These are phyloP conservation scores for Solanum bulbocastanum DNA, from an alignment of 257 asterid species.

Conservation along the genomic window DNA sequence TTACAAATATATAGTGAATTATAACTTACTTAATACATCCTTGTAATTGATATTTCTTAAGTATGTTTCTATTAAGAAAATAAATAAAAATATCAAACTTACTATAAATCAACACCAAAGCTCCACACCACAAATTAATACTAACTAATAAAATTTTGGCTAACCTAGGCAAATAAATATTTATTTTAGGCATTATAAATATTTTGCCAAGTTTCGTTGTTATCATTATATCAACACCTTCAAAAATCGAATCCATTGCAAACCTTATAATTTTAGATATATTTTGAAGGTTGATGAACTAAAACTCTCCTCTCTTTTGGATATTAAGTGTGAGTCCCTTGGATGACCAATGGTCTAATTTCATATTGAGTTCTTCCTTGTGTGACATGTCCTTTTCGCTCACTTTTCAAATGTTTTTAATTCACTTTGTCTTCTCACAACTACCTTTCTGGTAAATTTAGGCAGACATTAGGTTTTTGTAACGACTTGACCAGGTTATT, in stretches of 20 bases:
- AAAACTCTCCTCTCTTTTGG: too few species aligned
- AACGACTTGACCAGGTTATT: too few species aligned
- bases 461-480: neutral
- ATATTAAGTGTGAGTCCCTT: neutral
- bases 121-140: neutral
- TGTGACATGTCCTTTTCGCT: neutral
- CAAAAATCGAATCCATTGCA: too few species aligned
- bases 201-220: too few species aligned
- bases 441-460: neutral
- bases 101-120: neutral
- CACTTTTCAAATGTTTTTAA: neutral
- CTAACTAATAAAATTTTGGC: too few species aligned
- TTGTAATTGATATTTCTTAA: neutral
- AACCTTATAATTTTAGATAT: too few species aligned
- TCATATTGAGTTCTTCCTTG: neutral
- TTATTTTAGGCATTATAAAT: too few species aligned
- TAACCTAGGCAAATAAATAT: too few species aligned
- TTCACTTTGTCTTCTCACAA: neutral
- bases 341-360: neutral
- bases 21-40: neutral
- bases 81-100: neutral
- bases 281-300: too few species aligned
- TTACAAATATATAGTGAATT: neutral
- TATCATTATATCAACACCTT: too few species aligned
- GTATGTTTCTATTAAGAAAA: neutral